Evolutionary conservation across 345 rosid species (phyloP).

Genomic region (Pelargonium nanum): DNA sequence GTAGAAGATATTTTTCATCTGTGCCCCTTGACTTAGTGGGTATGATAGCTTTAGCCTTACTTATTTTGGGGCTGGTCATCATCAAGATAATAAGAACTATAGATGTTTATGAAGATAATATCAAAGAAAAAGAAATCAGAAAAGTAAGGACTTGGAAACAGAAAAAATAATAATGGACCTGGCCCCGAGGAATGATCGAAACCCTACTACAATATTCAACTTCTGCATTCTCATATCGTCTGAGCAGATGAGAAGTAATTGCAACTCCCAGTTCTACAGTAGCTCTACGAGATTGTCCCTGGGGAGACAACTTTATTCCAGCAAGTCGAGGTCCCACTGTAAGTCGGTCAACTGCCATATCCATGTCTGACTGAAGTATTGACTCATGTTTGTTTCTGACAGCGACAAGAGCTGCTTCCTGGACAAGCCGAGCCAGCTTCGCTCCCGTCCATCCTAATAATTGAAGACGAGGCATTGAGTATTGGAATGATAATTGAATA

Average conservation of each 20-base stretch:
- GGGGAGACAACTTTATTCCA: constrained; percentile 66
- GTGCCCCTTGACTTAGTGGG: no score
- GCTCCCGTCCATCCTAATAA: constrained; percentile 86
- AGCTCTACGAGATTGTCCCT: constrained; percentile 90
- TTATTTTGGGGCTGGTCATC: no score
- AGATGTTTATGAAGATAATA: neutral
- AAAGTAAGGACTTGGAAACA: constrained; percentile 15
- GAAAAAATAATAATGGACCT: constrained; percentile 46
- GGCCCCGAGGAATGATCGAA: constrained; percentile 87
- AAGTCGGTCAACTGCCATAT: constrained; percentile 85
- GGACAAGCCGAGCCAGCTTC: constrained; percentile 75
- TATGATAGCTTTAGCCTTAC: no score
- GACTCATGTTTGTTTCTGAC: constrained; percentile 70
- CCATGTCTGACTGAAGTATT: constrained; percentile 73
- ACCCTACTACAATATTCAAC: constrained; percentile 78
- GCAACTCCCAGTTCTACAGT: constrained; percentile 91
- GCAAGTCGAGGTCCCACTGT: constrained; percentile 87
- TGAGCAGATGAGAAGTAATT: constrained; percentile 68
- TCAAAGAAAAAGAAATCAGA: neutral
- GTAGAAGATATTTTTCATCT: no score
- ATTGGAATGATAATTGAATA: no score
- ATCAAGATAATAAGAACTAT: no score
- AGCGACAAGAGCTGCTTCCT: constrained; percentile 94
- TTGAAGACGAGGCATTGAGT: no score
- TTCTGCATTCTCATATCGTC: constrained; percentile 64